Percentiles rank a stretch among this genome's conserved stretches.
phyloP scores from a whole-genome alignment of 2,329 filamentous ascomycete species.

The Stagonosporopsis chrysanthemi region DNA sequence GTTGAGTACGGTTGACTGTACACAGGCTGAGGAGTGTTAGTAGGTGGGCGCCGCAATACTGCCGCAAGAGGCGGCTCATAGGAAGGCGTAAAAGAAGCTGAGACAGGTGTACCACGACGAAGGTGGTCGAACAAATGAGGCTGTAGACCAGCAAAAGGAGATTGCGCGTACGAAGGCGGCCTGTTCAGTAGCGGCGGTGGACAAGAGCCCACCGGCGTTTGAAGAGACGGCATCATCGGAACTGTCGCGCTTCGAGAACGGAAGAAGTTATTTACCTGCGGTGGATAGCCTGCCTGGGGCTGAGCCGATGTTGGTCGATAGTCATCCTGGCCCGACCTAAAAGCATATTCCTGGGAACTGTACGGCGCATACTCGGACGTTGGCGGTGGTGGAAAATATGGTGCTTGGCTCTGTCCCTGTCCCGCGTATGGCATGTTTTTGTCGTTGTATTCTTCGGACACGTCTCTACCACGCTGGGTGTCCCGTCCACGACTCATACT shows the following conservation, averaged over 20 bases:
- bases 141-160: slow-evolving; percentile 24
- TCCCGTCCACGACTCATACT: slow-evolving; percentile 42
- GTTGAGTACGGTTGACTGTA: slow-evolving; percentile 18
- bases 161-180: slow-evolving; percentile 27
- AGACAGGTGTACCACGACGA: slow-evolving; percentile 40
- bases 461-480: slow-evolving; percentile 31
- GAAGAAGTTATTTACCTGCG: slow-evolving; percentile 48
- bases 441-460: slow-evolving; percentile 36
- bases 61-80: slow-evolving; percentile 48
- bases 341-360: slow-evolving; percentile 46
- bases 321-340: slow-evolving; percentile 30
- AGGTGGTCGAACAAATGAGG: slow-evolving; percentile 30
- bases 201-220: slow-evolving; percentile 30
- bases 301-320: slow-evolving; percentile 34
- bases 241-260: slow-evolving; percentile 41
- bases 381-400: slow-evolving; percentile 45
- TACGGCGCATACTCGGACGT: slow-evolving; percentile 46
- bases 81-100: slow-evolving; percentile 43
- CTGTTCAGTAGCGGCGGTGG: slow-evolving; percentile 35
- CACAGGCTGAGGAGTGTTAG: slow-evolving; percentile 45
- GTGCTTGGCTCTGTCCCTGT: slow-evolving; percentile 30
- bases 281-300: slow-evolving; percentile 39
- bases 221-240: slow-evolving; percentile 31
- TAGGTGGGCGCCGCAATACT: slow-evolving; percentile 38
- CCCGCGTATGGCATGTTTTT: slow-evolving; percentile 39